These are phyloP conservation scores for Pterulicium gracile DNA, from an alignment of 1,284 basidiomycete genomes.

Conservation along the genomic window DNA sequence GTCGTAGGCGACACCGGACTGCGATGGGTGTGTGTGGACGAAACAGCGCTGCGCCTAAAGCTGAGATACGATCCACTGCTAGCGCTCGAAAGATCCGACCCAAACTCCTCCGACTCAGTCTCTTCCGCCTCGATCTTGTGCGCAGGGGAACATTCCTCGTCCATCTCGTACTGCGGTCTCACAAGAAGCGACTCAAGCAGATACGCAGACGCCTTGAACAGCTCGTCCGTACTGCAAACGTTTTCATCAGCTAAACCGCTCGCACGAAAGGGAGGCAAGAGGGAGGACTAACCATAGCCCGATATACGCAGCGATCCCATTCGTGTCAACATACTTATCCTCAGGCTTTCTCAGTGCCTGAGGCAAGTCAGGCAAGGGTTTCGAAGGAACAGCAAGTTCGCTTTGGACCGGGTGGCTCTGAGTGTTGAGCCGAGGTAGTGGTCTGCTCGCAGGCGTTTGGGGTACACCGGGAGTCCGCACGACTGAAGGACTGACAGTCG, in stretches of 20 bases:
- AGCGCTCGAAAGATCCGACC: too few species aligned
- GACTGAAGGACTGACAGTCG: not conserved
- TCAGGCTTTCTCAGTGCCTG: conserved; percentile 27
- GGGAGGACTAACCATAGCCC: conserved; percentile 41
- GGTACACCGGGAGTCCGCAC: too few species aligned
- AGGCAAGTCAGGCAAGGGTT: conserved; percentile 1
- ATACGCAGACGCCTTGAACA: conserved; percentile 59
- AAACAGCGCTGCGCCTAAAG: not conserved
- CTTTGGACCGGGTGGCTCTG: not conserved
- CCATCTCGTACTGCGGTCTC: conserved; percentile 14
- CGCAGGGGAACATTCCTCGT: conserved; percentile 24
- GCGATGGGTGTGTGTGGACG: not conserved
- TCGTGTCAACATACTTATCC: conserved; percentile 47
- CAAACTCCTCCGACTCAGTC: not conserved
- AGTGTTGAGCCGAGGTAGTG: not conserved
- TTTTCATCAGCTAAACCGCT: too few species aligned
- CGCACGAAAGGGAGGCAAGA: not conserved
- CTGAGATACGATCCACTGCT: not conserved
- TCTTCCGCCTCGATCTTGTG: conserved; percentile 9
- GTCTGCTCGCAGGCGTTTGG: too few species aligned
- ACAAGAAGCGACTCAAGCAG: conserved; percentile 49
- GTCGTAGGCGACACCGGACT: not conserved
- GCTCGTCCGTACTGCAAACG: conserved; percentile 51
- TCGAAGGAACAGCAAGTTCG: not conserved
- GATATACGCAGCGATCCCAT: conserved; percentile 56